Evolutionary conservation across 75 land plant species (phyloP), one percentile per base, ranked within the genome.

Genomic region (Isoetes taiwanensis): DNA sequence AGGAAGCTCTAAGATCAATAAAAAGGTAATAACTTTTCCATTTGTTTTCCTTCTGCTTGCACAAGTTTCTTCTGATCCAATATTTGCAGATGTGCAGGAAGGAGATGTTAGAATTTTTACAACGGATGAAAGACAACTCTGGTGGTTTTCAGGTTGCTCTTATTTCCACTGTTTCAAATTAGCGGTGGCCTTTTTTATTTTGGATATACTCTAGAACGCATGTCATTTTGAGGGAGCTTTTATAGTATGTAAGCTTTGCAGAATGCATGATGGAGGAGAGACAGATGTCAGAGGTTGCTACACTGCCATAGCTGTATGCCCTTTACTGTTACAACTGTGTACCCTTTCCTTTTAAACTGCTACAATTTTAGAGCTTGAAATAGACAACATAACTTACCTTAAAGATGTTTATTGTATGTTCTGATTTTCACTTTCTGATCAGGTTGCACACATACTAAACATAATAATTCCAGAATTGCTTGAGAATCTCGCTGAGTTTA

Each of bases 201-300:
- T 17, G 16, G 6, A 12, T 14, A 19, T 48, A 19, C 17, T 48
- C 17, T 12, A 48, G 19, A 17, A 11, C 9, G 9, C 17, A 19
- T 17, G 12, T 8, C 19, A 9, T 19, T 10, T 48, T 11, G 17
- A 14, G 12, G 52, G 9, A 12, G 19, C 17, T 10, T 17, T 10
- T 30, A 11, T 57, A 14, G 12, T 6, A 24, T 28, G 5, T 24
- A 6, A 21, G 28, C 28, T 20, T 3, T 58, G 30, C 71, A 85
- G 96, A 63, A 84, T 94, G 96, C 99, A 94, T 66, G 81, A 88
- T 35, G 81, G 37, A 27, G 99, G 99, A 63, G 99, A 94, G 72
- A 72, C 88, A 19, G 99, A 94, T 78, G 96, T 84, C 34, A 73
- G 99, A 11, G 95, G 96, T 42, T 88, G 80, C 67, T 94, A 94